These are phyloP conservation scores for Psilocybe azurescens DNA, from an alignment of 768 basidiomycete genomes.

Conservation along the genomic window DNA sequence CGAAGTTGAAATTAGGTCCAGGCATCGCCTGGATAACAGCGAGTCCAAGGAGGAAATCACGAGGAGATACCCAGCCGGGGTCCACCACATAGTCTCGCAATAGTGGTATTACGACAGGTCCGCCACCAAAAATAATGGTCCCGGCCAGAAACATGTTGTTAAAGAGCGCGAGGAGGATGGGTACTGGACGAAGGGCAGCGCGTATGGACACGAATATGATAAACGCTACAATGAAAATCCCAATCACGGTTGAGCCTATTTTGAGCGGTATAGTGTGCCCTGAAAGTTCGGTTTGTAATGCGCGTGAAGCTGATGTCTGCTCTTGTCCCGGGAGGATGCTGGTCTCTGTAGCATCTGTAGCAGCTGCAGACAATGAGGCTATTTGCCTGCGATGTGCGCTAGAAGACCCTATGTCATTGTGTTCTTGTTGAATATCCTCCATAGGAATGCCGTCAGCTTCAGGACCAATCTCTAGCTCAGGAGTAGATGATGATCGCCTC, in stretches of 20 bases:
- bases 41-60: constrained; percentile 59
- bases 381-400: constrained; percentile 17
- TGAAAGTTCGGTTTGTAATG: constrained; percentile 23
- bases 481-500: constrained; percentile 7
- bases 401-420: not conserved
- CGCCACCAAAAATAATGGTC: constrained; percentile 56
- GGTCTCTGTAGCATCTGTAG: not conserved
- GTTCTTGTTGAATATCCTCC: constrained; percentile 17
- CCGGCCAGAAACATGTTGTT: constrained; percentile 54
- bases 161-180: constrained; percentile 41
- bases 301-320: not conserved
- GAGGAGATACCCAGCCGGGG: constrained; percentile 53
- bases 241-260: constrained; percentile 27
- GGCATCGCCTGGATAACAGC: constrained; percentile 55
- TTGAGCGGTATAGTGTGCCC: constrained; percentile 32
- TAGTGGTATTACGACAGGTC: constrained; percentile 62
- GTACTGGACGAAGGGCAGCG: constrained; percentile 26
- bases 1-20: constrained; percentile 63
- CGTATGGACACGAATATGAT: constrained; percentile 35
- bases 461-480: constrained; percentile 8
- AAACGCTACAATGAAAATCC: constrained; percentile 32
- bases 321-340: not conserved
- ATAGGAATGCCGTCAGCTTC: constrained; percentile 16
- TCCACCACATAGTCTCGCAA: constrained; percentile 56
- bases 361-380: not conserved